Percentiles rank a stretch among this genome's conserved stretches.
These are phyloP conservation scores for Colletotrichum eleusines DNA, from an alignment of 2,329 filamentous ascomycete genomes.

Conservation along the genomic window DNA sequence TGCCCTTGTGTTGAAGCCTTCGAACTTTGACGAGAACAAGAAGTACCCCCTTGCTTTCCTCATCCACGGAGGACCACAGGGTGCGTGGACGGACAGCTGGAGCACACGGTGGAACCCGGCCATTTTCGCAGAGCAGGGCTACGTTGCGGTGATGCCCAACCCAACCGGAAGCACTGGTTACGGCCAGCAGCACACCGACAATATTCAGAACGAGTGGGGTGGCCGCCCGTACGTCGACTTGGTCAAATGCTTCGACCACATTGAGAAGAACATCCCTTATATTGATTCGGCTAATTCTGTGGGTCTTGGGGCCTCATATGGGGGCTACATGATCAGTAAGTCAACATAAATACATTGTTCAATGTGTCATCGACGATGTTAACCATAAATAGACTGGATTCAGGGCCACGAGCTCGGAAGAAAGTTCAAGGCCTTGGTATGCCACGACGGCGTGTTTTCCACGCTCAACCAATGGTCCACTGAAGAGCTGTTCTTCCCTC, in stretches of 20 bases:
- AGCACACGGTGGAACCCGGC: constrained; percentile 88
- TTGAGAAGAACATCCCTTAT: constrained; percentile 73
- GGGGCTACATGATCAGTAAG: constrained; percentile 80
- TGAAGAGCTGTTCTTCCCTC: constrained; percentile 78
- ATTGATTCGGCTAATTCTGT: constrained; percentile 78
- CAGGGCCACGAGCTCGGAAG: constrained; percentile 87
- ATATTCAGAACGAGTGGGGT: constrained; percentile 85
- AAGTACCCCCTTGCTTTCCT: constrained; percentile 84
- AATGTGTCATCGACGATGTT: constrained; percentile 33
- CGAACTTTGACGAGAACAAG: constrained; percentile 74
- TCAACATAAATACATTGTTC: constrained; percentile 42
- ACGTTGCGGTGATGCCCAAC: constrained; percentile 85
- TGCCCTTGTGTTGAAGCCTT: constrained; percentile 76
- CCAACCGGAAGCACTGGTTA: constrained; percentile 87
- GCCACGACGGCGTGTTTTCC: constrained; percentile 88
- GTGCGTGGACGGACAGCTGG: constrained; percentile 81
- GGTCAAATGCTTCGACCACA: constrained; percentile 80
- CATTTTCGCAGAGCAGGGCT: constrained; percentile 88
- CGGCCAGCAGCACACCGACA: constrained; percentile 81
- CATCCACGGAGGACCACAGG: constrained; percentile 87
- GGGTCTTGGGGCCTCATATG: constrained; percentile 80
- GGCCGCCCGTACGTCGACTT: constrained; percentile 87
- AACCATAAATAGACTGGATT: constrained; percentile 76
- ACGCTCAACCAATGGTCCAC: constrained; percentile 73
- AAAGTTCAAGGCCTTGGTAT: constrained; percentile 88